Base-by-base conservation (phyloP, 2,329 filamentous ascomycete species). In the Colletotrichum musicola region DNA sequence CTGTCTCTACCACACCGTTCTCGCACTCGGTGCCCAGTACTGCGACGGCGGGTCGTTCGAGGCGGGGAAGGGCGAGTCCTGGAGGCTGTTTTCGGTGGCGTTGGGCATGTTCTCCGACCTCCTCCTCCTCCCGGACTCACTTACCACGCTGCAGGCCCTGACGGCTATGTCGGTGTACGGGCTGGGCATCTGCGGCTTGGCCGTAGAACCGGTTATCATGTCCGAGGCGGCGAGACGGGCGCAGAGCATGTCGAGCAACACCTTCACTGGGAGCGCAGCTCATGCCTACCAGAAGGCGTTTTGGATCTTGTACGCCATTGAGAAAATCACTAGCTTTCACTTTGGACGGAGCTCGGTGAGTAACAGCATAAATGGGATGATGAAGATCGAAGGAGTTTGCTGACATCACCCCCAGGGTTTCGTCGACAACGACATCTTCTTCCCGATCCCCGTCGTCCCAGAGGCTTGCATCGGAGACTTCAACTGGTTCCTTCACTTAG, bases 11-110 rank as follows among this genome's bases (percentile, higher is more conserved):
- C 73, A 82, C 62, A 55, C 76, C 2, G 72, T 78, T 4, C 72
- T 83, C 4, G 81, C 81, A 3, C 66, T 83, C 2, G 81, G 81
- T 6, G 79, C 75, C 27, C 79, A 79, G 60, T 77, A 79, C 30
- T 71, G 74, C 14, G 74, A 74, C 25, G 76, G 77, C 6, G 79
- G 77, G 0, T 77, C 75, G 9, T 83, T 81, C 54, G 77, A 81
- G 57, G 79, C 80, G 0, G 78, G 78, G 2, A 78, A 76, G 25
- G 80, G 81, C 5, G 75, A 74, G 42, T 74, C 79, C 0, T 83
- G 82, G 82, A 76, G 75, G 9, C 72, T 82, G 4, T 82, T 82
- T 53, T 75, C 79, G 20, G 73, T 77, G 2, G 75, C 81, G 4
- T 74, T 83, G 4, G 74, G 75, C 5, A 54, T 78, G 6, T 76